Conservation (phyloP, 352 stramenopile genomes). For the Pythium rishiriense region DNA sequence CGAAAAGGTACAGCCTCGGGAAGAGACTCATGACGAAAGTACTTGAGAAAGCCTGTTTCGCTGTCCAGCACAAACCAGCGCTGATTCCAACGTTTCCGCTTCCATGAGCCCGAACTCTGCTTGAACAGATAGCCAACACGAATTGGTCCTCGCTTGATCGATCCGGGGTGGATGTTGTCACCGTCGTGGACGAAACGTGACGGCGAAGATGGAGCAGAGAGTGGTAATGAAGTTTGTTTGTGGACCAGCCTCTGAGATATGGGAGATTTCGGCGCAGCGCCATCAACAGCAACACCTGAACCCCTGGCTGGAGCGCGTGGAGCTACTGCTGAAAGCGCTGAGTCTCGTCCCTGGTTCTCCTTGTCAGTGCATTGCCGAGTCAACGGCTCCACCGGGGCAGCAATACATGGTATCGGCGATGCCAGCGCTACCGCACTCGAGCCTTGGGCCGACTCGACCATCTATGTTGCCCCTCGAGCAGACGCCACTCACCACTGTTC, state of each 20-base stretch:
- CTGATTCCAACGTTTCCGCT: constrained; percentile 79
- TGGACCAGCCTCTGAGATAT: not conserved
- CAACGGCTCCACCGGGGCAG: constrained; percentile 6
- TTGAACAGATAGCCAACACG: constrained; percentile 73
- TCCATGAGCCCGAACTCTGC: constrained; percentile 79
- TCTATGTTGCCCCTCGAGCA: not conserved
- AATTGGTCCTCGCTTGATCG: constrained; percentile 25
- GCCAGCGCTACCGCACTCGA: not conserved
- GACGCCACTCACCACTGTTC: not conserved
- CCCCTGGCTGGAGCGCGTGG: not conserved
- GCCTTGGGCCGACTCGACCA: constrained; percentile 2
- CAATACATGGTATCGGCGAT: not conserved
- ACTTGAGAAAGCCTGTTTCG: constrained; percentile 61
- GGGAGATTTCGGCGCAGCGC: not conserved
- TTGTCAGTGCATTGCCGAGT: not conserved
- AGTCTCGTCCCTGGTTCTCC: constrained; percentile 19
- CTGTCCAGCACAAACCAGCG: constrained; percentile 78
- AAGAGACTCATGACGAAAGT: constrained; percentile 71
- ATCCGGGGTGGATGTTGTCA: not conserved
- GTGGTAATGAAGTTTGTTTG: constrained; percentile 1
- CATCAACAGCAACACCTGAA: not conserved
- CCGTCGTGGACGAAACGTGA: not conserved
- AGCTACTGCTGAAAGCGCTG: not conserved
- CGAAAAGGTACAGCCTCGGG: constrained; percentile 51
- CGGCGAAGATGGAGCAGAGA: not conserved